phyloP scores from a whole-genome alignment of 2,329 filamentous ascomycete genomes.

The Cercospora citrullina region DNA sequence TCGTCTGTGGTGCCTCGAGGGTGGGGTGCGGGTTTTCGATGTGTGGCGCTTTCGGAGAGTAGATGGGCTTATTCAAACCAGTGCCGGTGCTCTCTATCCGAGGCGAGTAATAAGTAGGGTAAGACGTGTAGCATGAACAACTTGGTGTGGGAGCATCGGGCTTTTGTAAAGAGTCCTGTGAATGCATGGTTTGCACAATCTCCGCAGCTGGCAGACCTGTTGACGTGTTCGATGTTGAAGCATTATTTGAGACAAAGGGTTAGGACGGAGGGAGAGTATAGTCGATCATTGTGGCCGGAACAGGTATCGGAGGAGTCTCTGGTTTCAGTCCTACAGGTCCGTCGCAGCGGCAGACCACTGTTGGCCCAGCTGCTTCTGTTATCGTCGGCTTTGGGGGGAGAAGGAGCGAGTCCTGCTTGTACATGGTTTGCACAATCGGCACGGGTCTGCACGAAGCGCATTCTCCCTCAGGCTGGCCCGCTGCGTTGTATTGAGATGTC shows the following conservation, averaged over 20 bases:
- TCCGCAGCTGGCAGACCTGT: neutral
- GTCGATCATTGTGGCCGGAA: neutral
- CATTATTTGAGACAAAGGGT: neutral
- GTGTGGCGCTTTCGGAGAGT: neutral
- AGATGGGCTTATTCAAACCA: neutral
- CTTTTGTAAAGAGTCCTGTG: neutral
- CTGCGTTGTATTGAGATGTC: neutral
- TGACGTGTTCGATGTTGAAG: neutral
- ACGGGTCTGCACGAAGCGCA: neutral
- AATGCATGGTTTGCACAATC: slow-evolving; percentile 1
- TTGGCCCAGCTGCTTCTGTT: neutral
- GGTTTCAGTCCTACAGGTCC: neutral
- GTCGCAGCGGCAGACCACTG: neutral
- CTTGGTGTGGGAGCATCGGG: neutral
- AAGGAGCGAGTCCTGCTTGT: neutral
- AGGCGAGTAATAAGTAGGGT: neutral
- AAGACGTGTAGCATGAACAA: neutral
- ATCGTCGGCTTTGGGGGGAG: neutral
- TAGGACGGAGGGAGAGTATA: neutral
- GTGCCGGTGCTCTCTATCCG: neutral
- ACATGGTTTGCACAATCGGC: neutral
- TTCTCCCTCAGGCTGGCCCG: neutral
- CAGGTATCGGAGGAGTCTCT: neutral
- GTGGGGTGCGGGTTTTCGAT: neutral
- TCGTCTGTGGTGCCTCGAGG: neutral